A percentile compares a stretch with the other conserved stretches of the same genome.
Conservation (phyloP, 805 yeast species). For the Nakazawaea wyomingensis region DNA sequence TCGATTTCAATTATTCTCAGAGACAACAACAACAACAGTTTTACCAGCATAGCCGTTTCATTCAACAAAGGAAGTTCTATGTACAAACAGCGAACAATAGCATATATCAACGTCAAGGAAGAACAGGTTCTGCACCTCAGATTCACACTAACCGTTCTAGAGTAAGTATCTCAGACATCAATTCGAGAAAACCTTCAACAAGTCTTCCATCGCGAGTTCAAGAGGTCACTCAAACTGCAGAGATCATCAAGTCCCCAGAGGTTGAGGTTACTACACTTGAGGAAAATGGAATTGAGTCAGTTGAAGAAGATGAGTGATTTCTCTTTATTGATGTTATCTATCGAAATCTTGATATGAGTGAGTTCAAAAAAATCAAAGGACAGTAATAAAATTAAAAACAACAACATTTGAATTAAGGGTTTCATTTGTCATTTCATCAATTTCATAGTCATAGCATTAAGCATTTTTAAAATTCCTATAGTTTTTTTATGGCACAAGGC, state of each 20-base stretch:
- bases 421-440: no score
- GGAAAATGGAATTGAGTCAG: background rate
- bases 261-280: background rate
- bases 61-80: no score
- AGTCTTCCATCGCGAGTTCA: background rate
- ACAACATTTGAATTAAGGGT: no score
- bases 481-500: no score
- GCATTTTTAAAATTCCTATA: no score
- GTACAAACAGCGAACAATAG: conserved; percentile 1
- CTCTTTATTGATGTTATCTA: no score
- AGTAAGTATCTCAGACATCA: background rate
- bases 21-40: conserved; percentile 3
- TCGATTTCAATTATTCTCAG: background rate
- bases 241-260: no score
- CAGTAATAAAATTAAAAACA: no score
- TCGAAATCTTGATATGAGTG: no score
- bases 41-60: background rate
- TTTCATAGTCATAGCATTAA: no score
- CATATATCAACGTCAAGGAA: conserved; percentile 1
- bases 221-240: no score
- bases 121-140: background rate
- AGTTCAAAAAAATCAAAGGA: no score
- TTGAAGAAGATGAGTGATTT: background rate
- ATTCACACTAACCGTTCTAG: background rate
- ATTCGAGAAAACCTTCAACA: background rate